phyloP scores from a whole-genome alignment of 2,329 filamentous ascomycete genomes.

The Ascocoryne sarcoides region DNA sequence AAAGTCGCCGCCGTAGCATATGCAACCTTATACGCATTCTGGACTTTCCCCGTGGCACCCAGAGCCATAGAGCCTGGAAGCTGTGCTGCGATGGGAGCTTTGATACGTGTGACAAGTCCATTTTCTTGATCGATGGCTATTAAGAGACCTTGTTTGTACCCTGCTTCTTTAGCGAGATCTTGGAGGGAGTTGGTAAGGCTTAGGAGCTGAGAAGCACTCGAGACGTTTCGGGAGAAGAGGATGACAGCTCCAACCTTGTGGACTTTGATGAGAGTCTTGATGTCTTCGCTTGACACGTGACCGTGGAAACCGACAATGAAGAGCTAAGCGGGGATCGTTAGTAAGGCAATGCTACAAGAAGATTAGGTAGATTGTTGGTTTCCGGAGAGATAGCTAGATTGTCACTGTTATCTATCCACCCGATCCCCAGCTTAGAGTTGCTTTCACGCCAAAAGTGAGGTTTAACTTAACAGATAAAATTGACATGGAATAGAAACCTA shows the following conservation, averaged over 20 bases:
- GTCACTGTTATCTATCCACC: too few relatives aligned
- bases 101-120: constrained; percentile 35
- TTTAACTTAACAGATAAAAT: too few relatives aligned
- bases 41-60: constrained; percentile 31
- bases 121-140: constrained; percentile 39
- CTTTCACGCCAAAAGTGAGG: too few relatives aligned
- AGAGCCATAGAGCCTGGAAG: constrained; percentile 37
- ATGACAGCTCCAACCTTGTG: constrained; percentile 35
- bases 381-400: too few relatives aligned
- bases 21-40: constrained; percentile 29
- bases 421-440: too few relatives aligned
- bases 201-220: constrained; percentile 31
- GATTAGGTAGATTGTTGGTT: too few relatives aligned
- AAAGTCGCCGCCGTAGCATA: constrained; percentile 33
- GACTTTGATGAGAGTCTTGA: constrained; percentile 34
- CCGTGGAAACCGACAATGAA: constrained; percentile 37
- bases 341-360: too few relatives aligned
- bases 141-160: constrained; percentile 33
- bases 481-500: too few relatives aligned
- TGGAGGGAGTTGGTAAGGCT: constrained; percentile 31
- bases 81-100: constrained; percentile 32
- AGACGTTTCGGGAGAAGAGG: constrained; percentile 35
- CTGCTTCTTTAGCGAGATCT: constrained; percentile 31
- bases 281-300: constrained; percentile 31
- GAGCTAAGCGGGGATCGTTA: constrained; percentile 31